Evolutionary conservation across 805 yeast species (phyloP).

Genomic region (Ogataea wickerhamii): DNA sequence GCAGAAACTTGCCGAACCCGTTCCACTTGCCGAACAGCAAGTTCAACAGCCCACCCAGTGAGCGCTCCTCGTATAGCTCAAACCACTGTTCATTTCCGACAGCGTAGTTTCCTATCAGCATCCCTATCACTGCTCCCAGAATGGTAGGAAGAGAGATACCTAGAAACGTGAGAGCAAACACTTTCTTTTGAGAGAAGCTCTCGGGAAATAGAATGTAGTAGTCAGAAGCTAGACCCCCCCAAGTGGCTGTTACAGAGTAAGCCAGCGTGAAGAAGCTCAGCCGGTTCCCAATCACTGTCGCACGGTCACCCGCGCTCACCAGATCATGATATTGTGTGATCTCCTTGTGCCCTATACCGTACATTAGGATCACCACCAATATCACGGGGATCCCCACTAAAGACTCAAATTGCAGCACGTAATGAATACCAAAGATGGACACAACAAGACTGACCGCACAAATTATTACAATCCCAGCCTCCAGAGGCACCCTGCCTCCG

Average conservation of each 20-base stretch:
- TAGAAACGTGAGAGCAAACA: slow-evolving; percentile 59
- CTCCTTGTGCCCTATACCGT: slow-evolving; percentile 51
- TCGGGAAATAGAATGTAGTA: slow-evolving; percentile 82
- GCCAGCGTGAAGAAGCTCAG: slow-evolving; percentile 68
- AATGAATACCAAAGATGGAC: slow-evolving; percentile 75
- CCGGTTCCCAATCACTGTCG: slow-evolving; percentile 61
- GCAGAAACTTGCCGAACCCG: slow-evolving; percentile 73
- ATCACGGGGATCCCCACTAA: slow-evolving; percentile 66
- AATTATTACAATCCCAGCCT: slow-evolving; percentile 72
- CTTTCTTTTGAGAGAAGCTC: slow-evolving; percentile 49
- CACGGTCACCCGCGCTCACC: slow-evolving; percentile 34
- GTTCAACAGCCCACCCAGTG: slow-evolving; percentile 73
- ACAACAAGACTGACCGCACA: slow-evolving; percentile 60
- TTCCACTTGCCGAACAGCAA: slow-evolving; percentile 68
- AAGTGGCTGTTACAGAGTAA: slow-evolving; percentile 78
- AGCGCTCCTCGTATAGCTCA: slow-evolving; percentile 50
- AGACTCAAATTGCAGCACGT: slow-evolving; percentile 65
- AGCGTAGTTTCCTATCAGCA: slow-evolving; percentile 67
- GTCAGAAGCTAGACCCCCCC: slow-evolving; percentile 87
- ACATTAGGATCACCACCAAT: slow-evolving; percentile 62
- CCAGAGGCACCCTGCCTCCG: slow-evolving; percentile 60
- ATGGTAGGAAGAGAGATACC: slow-evolving; percentile 69
- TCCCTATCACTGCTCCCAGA: slow-evolving; percentile 72
- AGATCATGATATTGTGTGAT: slow-evolving; percentile 36
- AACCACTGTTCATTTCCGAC: slow-evolving; percentile 53